Percentiles rank a stretch among this genome's conserved stretches.
Evolutionary conservation across 129 eudicot genomes (phyloP).

Genomic region (Mikania micrantha): DNA sequence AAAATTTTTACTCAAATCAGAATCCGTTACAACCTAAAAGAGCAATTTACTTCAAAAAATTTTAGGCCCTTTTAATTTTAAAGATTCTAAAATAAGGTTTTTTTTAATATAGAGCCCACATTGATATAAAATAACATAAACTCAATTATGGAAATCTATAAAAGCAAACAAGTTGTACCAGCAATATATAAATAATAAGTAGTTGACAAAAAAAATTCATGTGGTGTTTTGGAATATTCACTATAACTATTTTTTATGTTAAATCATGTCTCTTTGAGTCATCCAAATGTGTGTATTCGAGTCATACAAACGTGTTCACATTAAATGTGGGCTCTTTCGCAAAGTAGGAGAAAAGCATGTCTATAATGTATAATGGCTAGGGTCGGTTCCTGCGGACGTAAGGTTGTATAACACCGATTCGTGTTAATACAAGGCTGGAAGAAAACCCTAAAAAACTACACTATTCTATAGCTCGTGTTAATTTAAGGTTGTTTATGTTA

Average conservation of each 20-base stretch:
- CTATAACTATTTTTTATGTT: not conserved
- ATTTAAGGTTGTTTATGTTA: no score
- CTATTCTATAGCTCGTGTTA: no score
- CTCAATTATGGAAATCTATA: conserved; percentile 8
- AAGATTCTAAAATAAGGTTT: no score
- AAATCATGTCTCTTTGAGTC: conserved; percentile 4
- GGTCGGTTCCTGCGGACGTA: no score
- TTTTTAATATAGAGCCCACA: no score
- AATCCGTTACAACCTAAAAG: no score
- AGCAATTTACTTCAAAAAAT: no score
- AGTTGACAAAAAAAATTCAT: not conserved
- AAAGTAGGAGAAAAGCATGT: not conserved
- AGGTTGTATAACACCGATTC: no score
- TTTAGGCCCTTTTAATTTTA: no score
- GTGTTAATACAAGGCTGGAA: no score
- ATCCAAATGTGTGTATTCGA: not conserved
- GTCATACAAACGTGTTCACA: not conserved
- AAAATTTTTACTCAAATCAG: no score
- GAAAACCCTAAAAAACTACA: no score
- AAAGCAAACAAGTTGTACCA: not conserved
- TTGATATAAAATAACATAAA: not conserved
- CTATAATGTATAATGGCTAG: not conserved
- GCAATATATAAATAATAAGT: not conserved
- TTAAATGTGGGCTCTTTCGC: not conserved
- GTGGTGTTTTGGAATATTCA: not conserved